Conservation (phyloP, 352 stramenopile genomes). For the Globisporangium cylindrosporum region DNA sequence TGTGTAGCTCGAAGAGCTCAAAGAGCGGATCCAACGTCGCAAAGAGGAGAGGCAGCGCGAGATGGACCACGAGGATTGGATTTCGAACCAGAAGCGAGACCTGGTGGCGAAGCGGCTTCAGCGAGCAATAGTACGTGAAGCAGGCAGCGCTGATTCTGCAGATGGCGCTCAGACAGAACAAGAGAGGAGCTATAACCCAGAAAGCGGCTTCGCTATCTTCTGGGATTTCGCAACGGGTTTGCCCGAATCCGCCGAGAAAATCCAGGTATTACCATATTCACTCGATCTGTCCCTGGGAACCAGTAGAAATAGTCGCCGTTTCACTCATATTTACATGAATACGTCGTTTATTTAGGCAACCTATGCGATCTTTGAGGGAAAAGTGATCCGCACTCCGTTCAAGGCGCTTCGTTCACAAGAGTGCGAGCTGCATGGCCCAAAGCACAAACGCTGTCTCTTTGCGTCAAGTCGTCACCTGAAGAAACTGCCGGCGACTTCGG, state of each 20-base stretch:
- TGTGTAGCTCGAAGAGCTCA: constrained; percentile 43
- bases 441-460: constrained; percentile 33
- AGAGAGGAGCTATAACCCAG: constrained; percentile 24
- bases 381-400: constrained; percentile 35
- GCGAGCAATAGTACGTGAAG: constrained; percentile 29
- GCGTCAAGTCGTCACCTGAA: constrained; percentile 28
- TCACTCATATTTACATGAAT: not conserved
- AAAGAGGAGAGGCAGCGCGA: constrained; percentile 44
- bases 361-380: constrained; percentile 45
- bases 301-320: no score
- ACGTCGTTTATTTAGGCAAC: constrained; percentile 29
- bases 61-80: constrained; percentile 43
- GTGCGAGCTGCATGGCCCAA: constrained; percentile 24
- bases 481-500: constrained; percentile 23
- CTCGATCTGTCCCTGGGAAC: no score
- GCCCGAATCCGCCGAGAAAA: constrained; percentile 16
- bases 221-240: constrained; percentile 46
- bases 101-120: constrained; percentile 40
- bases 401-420: constrained; percentile 34
- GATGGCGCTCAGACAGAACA: constrained; percentile 4
- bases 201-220: constrained; percentile 38
- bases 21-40: constrained; percentile 40
- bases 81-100: constrained; percentile 52
- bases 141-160: not conserved
- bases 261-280: constrained; percentile 29